phyloP scores from a whole-genome alignment of 495 filamentous ascomycete genomes.

The Aspergillus biplanus region DNA sequence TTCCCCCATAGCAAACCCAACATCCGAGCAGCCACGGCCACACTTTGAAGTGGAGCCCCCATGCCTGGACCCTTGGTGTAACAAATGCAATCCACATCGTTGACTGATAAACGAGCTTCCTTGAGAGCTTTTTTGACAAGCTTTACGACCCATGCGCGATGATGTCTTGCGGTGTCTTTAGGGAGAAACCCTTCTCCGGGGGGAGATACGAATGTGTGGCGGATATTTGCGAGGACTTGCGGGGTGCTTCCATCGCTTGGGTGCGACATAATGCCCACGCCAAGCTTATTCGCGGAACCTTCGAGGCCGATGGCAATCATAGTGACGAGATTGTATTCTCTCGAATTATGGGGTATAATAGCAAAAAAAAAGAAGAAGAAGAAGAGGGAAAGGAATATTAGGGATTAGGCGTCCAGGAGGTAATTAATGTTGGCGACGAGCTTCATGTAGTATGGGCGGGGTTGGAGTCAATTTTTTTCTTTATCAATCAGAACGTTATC shows the following conservation, averaged over 20 bases:
- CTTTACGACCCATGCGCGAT: slow-evolving; percentile 80
- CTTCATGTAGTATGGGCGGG: no score
- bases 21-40: slow-evolving; percentile 83
- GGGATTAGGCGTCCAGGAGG: not conserved
- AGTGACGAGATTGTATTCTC: slow-evolving; percentile 18
- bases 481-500: slow-evolving; percentile 34
- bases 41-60: slow-evolving; percentile 91
- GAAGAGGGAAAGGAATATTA: not conserved
- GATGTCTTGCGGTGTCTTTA: slow-evolving; percentile 92
- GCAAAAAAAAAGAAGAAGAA: not conserved
- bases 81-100: slow-evolving; percentile 87
- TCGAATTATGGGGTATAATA: not conserved
- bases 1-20: slow-evolving; percentile 86
- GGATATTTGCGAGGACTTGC: slow-evolving; percentile 86
- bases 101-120: slow-evolving; percentile 62
- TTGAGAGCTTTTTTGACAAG: slow-evolving; percentile 76
- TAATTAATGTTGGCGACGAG: not conserved
- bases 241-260: slow-evolving; percentile 62
- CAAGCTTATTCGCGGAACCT: slow-evolving; percentile 97
- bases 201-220: slow-evolving; percentile 90
- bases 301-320: slow-evolving; percentile 93
- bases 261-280: slow-evolving; percentile 90
- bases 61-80: slow-evolving; percentile 96
- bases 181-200: slow-evolving; percentile 94
- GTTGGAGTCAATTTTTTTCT: slow-evolving; percentile 15